Conservation (phyloP, 2,329 filamentous ascomycete species). For the Curvularia hawaiiensis region DNA sequence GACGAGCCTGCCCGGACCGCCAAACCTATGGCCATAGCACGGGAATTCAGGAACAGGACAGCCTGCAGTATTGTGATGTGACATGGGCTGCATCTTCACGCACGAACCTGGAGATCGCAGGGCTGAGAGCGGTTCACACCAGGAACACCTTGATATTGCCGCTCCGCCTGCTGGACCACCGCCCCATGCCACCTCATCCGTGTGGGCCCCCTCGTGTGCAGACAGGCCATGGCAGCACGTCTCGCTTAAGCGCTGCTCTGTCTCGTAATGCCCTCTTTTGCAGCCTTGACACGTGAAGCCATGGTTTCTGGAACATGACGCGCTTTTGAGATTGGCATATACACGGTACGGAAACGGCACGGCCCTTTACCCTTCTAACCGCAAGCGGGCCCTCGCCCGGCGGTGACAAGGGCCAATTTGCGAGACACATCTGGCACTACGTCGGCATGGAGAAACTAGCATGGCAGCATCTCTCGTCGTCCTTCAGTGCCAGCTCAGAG, state of each 20-base stretch:
- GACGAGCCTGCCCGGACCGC: slow-evolving; percentile 10
- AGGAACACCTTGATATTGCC: slow-evolving; percentile 29
- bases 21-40: slow-evolving; percentile 38
- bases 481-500: slow-evolving; percentile 42
- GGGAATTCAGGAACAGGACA: slow-evolving; percentile 29
- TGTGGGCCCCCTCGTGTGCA: slow-evolving; percentile 19
- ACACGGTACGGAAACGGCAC: slow-evolving; percentile 39
- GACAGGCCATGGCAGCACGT: slow-evolving; percentile 9
- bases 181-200: slow-evolving; percentile 11
- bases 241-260: slow-evolving; percentile 23
- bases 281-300: slow-evolving; percentile 25
- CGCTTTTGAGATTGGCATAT: slow-evolving; percentile 22
- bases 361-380: slow-evolving; percentile 35
- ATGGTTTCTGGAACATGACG: slow-evolving; percentile 32
- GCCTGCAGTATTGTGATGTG: slow-evolving; percentile 31
- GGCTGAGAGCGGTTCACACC: slow-evolving; percentile 37
- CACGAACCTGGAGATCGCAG: slow-evolving; percentile 31
- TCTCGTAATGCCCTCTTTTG: slow-evolving; percentile 21
- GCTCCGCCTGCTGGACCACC: slow-evolving; percentile 17
- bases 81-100: slow-evolving; percentile 31
- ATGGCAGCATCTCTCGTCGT: slow-evolving; percentile 31
- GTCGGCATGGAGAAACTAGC: slow-evolving; percentile 34
- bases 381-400: slow-evolving; percentile 30
- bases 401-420: slow-evolving; percentile 31
- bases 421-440: slow-evolving; percentile 36